Base-by-base conservation (phyloP, 805 yeast genomes). In the Tetrapisispora pingtungensis region DNA sequence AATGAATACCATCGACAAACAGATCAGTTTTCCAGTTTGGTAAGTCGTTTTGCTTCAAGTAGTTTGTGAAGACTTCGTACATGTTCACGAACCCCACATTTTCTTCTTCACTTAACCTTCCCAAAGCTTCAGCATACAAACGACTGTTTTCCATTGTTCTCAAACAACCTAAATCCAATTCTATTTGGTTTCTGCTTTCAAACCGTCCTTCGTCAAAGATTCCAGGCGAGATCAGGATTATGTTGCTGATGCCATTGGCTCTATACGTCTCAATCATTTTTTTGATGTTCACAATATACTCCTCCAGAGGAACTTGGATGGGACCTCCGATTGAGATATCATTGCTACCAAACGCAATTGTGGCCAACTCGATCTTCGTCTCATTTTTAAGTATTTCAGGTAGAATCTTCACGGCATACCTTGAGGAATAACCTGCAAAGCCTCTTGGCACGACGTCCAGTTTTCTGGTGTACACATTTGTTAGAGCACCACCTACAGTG, bases 281-380 rank as follows among this genome's bases (percentile, higher is more conserved):
- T 22, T 51, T 54, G 49, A 74, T 65, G 55, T 87, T 87, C 13
- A 57, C 61, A 17, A 61, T 45, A 56, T 64, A 85, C 45, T 71
- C 65, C 0, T 62, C 72, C 3, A 81, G n/a, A 1, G 76, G 74
- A 10, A 85, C 85, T 19, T 64, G 62, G 49, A 73, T 77, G 4
- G 59, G 55, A 3, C 72, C 72, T 0, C 57, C 67, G 7, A 65
- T 51, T 2, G 74, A 70, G 0, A 81, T 71, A 59, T 88, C 97
- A 56, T 88, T 88, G 13, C 95, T 75, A 4, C 96, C 96, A 53
- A 85, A 78, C 57, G 82, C 87, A 3, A 87, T 65, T 10, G 79
- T 75, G 46, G 78, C 68, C 10, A 71, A 49, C 1, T 49, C 63
- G 41, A 77, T 64, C 6, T 55, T 66, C 38, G 74, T 62, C 48